phyloP scores from a whole-genome alignment of 2,329 filamentous ascomycete genomes.

The Aphanoascus verrucosus region DNA sequence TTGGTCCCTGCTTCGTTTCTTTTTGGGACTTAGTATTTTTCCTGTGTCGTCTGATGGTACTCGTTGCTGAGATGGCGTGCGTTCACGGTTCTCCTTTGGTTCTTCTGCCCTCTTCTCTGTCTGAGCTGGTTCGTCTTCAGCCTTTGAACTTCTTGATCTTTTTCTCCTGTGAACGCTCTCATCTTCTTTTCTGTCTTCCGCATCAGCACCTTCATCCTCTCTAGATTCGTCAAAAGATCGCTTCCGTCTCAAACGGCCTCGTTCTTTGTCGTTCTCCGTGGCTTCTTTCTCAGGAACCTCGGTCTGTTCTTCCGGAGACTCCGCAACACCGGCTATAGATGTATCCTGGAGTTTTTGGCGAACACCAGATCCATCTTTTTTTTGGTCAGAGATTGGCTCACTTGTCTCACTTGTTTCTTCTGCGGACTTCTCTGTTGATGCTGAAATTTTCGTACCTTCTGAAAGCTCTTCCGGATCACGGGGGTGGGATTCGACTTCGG shows the following conservation, averaged over 20 bases:
- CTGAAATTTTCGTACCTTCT: conserved; percentile 17
- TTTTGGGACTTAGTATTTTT: conserved; percentile 29
- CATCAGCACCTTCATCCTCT: conserved; percentile 22
- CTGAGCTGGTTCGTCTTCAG: conserved; percentile 15
- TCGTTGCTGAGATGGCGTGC: conserved; percentile 14
- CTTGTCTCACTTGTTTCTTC: background rate
- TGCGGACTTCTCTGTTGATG: conserved; percentile 16
- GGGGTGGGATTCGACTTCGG: background rate
- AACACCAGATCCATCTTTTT: conserved; percentile 36
- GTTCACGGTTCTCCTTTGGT: conserved; percentile 13
- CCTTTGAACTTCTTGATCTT: conserved; percentile 24
- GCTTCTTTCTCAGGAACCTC: conserved; percentile 11
- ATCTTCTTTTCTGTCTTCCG: conserved; percentile 13
- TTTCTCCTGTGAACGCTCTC: conserved; percentile 26
- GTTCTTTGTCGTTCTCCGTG: conserved; percentile 22
- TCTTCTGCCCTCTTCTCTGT: background rate
- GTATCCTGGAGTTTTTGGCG: conserved; percentile 53
- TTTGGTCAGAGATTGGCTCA: conserved; percentile 15
- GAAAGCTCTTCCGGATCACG: conserved; percentile 15
- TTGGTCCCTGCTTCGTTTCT: conserved; percentile 37
- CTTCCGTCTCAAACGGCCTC: conserved; percentile 30
- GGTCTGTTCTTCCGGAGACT: conserved; percentile 13
- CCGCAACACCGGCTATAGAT: conserved; percentile 40
- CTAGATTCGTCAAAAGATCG: conserved; percentile 35
- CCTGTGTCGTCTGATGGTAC: conserved; percentile 9